A percentile compares a stretch with the other conserved stretches of the same genome.
phyloP scores from a whole-genome alignment of 257 asterid species.

The Solanum pinnatisectum region DNA sequence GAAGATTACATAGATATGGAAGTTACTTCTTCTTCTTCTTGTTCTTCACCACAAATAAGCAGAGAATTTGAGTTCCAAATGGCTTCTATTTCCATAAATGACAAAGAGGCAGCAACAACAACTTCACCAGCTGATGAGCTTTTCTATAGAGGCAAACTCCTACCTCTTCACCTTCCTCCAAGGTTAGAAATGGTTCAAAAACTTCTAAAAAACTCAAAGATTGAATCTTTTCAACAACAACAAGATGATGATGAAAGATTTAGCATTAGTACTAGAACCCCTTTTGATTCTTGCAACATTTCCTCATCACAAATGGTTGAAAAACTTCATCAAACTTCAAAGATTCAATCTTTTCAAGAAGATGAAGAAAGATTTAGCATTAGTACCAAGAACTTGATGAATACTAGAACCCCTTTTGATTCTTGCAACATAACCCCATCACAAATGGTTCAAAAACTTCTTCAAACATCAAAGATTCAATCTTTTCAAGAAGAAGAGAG shows the following conservation, averaged over 20 bases:
- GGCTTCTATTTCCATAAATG: conserved; percentile 17
- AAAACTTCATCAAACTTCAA: conserved; percentile 7
- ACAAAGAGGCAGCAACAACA: conserved; percentile 3
- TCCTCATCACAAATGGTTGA: not conserved
- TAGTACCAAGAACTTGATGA: not conserved
- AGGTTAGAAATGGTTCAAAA: conserved; percentile 52
- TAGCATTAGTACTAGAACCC: not conserved
- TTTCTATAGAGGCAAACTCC: conserved; percentile 79
- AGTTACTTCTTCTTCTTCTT: conserved; percentile 4
- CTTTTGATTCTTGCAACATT: not conserved
- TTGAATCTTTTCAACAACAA: not conserved
- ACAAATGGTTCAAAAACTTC: not conserved
- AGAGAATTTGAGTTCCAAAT: conserved; percentile 72
- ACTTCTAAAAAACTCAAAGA: conserved; percentile 14
- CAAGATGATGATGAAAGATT: not conserved
- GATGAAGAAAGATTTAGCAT: not conserved
- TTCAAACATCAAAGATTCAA: conserved; percentile 4
- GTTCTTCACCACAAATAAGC: conserved; percentile 18
- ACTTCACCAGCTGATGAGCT: conserved; percentile 78
- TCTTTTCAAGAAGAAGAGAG: conserved; percentile 3
- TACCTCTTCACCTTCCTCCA: conserved; percentile 76
- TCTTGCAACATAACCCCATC: not conserved
- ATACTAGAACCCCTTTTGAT: not conserved
- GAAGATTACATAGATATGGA: conserved; percentile 27
- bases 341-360: not conserved